phyloP scores from a whole-genome alignment of 371 early-diverging fungal genomes.

The Mucor lusitanicus region DNA sequence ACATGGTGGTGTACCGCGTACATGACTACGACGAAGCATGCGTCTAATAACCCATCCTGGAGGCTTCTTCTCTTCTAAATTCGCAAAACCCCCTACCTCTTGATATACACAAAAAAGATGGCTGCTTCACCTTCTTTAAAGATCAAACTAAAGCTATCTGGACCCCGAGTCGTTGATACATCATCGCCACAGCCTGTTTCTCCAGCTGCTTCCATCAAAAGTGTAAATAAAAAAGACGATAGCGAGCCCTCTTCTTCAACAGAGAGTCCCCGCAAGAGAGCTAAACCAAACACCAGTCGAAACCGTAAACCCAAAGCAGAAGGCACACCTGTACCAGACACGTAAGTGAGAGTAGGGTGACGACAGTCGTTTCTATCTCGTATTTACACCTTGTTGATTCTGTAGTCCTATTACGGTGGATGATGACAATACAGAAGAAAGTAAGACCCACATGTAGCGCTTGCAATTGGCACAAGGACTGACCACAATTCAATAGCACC shows the following conservation, averaged over 20 bases:
- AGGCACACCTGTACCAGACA: slow-evolving; percentile 21
- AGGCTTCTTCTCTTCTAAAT: too few species aligned
- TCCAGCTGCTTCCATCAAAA: slow-evolving; percentile 11
- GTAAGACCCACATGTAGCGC: neutral
- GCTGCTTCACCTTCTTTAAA: slow-evolving; percentile 34
- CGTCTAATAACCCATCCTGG: neutral
- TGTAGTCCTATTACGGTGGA: slow-evolving; percentile 17
- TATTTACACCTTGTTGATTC: neutral
- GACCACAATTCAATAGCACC: neutral
- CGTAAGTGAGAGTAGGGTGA: slow-evolving; percentile 7
- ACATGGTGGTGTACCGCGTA: neutral
- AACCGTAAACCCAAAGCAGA: slow-evolving; percentile 15
- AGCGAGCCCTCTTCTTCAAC: neutral
- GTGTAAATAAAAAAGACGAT: slow-evolving; percentile 7
- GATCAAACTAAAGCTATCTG: slow-evolving; percentile 36
- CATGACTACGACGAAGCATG: neutral
- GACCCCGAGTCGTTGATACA: slow-evolving; percentile 8
- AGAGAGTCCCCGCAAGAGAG: slow-evolving; percentile 24
- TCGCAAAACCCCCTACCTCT: too few species aligned
- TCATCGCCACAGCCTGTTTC: slow-evolving; percentile 9
- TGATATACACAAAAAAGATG: neutral
- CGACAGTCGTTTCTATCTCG: neutral
- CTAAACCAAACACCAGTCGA: slow-evolving; percentile 14
- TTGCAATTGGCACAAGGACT: neutral
- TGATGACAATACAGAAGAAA: slow-evolving; percentile 23